Evolutionary conservation across 1,284 basidiomycete genomes (phyloP), one percentile per base, ranked within the genome.

Genomic region (Xerocomus minutiporus): DNA sequence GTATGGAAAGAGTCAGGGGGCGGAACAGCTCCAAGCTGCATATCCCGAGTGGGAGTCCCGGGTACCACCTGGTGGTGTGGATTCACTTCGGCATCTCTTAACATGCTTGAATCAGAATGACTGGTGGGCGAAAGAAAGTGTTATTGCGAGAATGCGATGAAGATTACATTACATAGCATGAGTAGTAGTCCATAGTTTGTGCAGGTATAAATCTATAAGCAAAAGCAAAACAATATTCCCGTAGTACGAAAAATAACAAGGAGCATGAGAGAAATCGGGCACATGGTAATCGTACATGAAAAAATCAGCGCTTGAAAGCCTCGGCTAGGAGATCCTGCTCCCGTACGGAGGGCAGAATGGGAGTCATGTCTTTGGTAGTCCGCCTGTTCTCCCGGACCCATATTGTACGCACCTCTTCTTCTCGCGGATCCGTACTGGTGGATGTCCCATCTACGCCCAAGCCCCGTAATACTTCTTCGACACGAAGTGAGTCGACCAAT

Each of bases 331-430:
- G 68, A 20, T 61, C 60, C 6, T 58, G 55, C 12, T 54, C 61
- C 46, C 57, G 67, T 51, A 61, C 60, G 39, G 60, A 57, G 39
- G 45, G 50, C 28, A 54, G 38, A 36, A 59, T 58, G 0, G 69
- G 71, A 61, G 79, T 81, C 43, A 77, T 63, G 57, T 89, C 88
- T 46, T 78, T 78, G 28, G 68, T 64, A 47, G 86, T 74, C 52
- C 79, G 74, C 9, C 72, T 67, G 44, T 71, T 75, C 69, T 91
- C 88, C 54, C 79, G 75, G 34, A 78, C 72, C 84, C 86, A 91
- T 48, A 91, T 81, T 6, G 74, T 74, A 34, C 78, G 75, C 17
- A 86, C 76, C 57, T 88, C 88, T 61, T 88, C 86, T 59, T 84
- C 82, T 46, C 75, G 76, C 34, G 80, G 72, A 48, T 71, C 67